Conservation (phyloP, 2,329 filamentous ascomycete genomes). For the Cordyceps sp. region DNA sequence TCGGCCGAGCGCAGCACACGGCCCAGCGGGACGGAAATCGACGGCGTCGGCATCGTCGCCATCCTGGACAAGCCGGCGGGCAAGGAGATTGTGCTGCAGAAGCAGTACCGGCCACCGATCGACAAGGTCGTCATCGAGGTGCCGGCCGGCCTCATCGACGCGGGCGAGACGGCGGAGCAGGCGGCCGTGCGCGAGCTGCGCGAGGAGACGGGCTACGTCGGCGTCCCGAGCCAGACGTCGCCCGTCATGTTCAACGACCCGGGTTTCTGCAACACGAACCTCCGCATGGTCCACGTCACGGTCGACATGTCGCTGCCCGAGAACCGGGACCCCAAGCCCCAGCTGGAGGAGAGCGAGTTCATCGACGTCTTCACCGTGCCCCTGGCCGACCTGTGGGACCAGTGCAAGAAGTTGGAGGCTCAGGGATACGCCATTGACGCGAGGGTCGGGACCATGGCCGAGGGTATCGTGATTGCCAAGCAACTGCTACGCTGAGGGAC, state of each 20-base stretch:
- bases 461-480: slow-evolving; percentile 54
- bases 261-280: slow-evolving; percentile 50
- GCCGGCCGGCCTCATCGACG: slow-evolving; percentile 47
- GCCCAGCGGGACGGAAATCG: slow-evolving; percentile 42
- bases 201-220: slow-evolving; percentile 52
- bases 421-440: slow-evolving; percentile 69
- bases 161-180: slow-evolving; percentile 41
- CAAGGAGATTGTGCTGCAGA: slow-evolving; percentile 44
- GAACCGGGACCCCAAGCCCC: slow-evolving; percentile 51
- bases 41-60: slow-evolving; percentile 59
- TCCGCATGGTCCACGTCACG: slow-evolving; percentile 54
- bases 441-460: slow-evolving; percentile 58
- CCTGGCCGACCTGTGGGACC: slow-evolving; percentile 44
- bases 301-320: slow-evolving; percentile 53
- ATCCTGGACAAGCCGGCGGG: slow-evolving; percentile 40
- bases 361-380: slow-evolving; percentile 64
- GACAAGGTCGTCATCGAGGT: slow-evolving; percentile 44
- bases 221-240: slow-evolving; percentile 35
- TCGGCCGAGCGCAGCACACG: slow-evolving; percentile 55
- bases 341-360: slow-evolving; percentile 67
- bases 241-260: slow-evolving; percentile 53
- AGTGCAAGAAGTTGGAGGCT: slow-evolving; percentile 48
- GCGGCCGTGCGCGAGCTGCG: slow-evolving; percentile 46
- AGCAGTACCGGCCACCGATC: slow-evolving; percentile 48
- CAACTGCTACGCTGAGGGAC: no score